A percentile compares a stretch with the other conserved stretches of the same genome.
Conservation (phyloP, 805 yeast species). For the Yarrowia deformans region DNA sequence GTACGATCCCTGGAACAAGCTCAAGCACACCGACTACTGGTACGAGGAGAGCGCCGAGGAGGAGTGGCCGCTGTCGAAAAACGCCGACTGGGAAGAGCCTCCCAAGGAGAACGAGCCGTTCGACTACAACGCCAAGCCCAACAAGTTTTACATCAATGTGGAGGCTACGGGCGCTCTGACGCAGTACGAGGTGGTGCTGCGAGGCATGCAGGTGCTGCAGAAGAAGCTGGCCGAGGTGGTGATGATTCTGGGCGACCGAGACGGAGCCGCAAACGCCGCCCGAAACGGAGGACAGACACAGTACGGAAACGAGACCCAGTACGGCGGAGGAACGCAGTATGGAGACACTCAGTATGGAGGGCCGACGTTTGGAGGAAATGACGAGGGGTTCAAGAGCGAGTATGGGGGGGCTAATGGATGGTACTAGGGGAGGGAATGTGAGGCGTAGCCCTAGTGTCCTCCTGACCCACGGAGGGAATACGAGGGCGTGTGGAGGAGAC, state of each 20-base stretch:
- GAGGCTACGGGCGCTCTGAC: conserved; percentile 91
- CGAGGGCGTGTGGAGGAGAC: neutral
- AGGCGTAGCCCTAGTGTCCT: neutral
- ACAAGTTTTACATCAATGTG: conserved; percentile 82
- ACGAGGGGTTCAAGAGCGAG: conserved; percentile 29
- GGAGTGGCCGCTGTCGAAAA: conserved; percentile 93
- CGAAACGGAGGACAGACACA: conserved; percentile 38
- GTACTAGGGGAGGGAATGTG: conserved; percentile 20
- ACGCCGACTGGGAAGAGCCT: conserved; percentile 95
- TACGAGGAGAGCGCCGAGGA: conserved; percentile 84
- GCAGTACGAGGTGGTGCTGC: conserved; percentile 86
- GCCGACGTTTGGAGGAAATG: conserved; percentile 23
- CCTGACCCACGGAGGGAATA: neutral
- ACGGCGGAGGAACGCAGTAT: conserved; percentile 38
- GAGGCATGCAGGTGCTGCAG: conserved; percentile 85
- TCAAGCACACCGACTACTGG: conserved; percentile 96
- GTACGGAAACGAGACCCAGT: conserved; percentile 36
- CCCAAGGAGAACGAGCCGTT: conserved; percentile 87
- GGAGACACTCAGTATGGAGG: conserved; percentile 38
- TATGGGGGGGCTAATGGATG: conserved; percentile 19
- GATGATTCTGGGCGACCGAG: conserved; percentile 61
- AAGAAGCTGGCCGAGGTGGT: conserved; percentile 89
- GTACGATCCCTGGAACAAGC: conserved; percentile 98
- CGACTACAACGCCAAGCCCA: conserved; percentile 83
- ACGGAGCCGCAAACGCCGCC: conserved; percentile 33